These are phyloP conservation scores for Micromonas pusilla DNA, from an alignment of 139 green algal species.

Conservation along the genomic window DNA sequence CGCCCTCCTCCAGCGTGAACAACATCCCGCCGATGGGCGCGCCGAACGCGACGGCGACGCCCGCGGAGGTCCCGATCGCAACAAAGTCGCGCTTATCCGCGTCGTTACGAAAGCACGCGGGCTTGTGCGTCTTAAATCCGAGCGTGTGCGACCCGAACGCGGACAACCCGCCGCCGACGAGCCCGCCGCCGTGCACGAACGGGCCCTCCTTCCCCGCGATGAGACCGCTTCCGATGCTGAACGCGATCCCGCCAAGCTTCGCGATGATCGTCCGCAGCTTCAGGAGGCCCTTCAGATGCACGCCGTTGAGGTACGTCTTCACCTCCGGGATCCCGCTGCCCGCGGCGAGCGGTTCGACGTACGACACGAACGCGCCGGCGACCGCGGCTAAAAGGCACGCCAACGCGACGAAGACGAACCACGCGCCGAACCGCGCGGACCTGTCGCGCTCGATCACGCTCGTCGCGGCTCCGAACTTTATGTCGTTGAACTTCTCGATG, in stretches of 20 bases:
- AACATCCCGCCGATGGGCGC: constrained; percentile 63
- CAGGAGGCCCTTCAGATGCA: constrained; percentile 56
- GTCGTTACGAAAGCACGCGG: constrained; percentile 45
- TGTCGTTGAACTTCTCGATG: constrained; percentile 49
- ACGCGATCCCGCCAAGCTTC: constrained; percentile 61
- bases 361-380: constrained; percentile 49
- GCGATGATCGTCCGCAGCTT: constrained; percentile 58
- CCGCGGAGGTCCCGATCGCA: constrained; percentile 56
- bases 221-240: constrained; percentile 61
- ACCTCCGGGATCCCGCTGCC: constrained; percentile 68
- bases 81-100: constrained; percentile 58
- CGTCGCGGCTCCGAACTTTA: constrained; percentile 13
- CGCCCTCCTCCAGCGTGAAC: constrained; percentile 60
- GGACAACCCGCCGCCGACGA: constrained; percentile 52
- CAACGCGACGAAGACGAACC: constrained; percentile 34
- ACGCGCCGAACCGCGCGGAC: constrained; percentile 15
- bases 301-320: constrained; percentile 71
- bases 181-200: constrained; percentile 68
- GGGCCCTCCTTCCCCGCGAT: constrained; percentile 75
- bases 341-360: constrained; percentile 54
- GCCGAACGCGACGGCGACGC: constrained; percentile 56
- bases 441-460: not conserved
- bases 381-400: constrained; percentile 34
- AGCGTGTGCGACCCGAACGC: constrained; percentile 39
- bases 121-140: constrained; percentile 17